Evolutionary conservation across 768 basidiomycete genomes (phyloP).

Genomic region (Cystobasidium onofrii): DNA sequence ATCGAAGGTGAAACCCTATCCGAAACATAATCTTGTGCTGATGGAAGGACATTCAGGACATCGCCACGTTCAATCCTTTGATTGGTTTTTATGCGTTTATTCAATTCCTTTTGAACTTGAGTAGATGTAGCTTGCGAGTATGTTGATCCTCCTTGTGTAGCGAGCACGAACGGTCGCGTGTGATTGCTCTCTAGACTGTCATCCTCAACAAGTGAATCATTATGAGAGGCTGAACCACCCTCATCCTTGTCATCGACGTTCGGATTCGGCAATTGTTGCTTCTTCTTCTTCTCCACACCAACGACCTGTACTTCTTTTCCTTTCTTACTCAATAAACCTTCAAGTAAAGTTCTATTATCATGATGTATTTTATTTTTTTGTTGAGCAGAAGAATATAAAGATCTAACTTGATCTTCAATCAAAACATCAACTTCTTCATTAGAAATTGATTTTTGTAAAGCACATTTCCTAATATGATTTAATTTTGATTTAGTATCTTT

Average conservation of each 20-base stretch:
- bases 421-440: not conserved
- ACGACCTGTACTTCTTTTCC: constrained; percentile 25
- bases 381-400: not conserved
- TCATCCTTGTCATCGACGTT: no score
- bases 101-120: constrained; percentile 20
- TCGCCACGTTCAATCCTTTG: constrained; percentile 8
- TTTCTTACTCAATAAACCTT: constrained; percentile 7
- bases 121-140: constrained; percentile 21
- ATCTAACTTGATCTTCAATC: not conserved
- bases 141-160: constrained; percentile 20
- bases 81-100: constrained; percentile 11
- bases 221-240: no score
- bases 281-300: constrained; percentile 25
- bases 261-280: no score
- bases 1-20: not conserved
- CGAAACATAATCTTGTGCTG: not conserved
- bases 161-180: not conserved
- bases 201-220: not conserved
- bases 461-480: constrained; percentile 24
- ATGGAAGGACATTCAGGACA: not conserved
- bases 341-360: constrained; percentile 12
- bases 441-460: not conserved
- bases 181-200: not conserved
- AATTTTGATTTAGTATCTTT: constrained; percentile 4
- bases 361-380: not conserved